A percentile compares a stretch with the other conserved stretches of the same genome.
phyloP scores from a whole-genome alignment of 2,329 filamentous ascomycete genomes.

The Simplicillium sp. region DNA sequence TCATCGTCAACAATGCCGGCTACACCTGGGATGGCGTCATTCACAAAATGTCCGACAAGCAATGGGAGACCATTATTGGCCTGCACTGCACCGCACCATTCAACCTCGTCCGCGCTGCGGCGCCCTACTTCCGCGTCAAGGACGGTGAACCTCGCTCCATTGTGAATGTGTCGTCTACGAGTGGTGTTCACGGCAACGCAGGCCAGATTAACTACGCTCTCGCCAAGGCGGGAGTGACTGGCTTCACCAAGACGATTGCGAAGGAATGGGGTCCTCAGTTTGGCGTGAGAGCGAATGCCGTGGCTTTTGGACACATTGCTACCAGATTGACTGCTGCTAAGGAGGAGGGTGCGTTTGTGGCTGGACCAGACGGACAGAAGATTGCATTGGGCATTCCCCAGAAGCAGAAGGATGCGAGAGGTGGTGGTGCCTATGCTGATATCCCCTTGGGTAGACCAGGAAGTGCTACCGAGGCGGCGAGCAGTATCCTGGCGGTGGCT shows the following conservation, averaged over 20 bases:
- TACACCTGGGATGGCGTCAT: conserved; percentile 92
- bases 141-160: conserved; percentile 72
- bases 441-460: conserved; percentile 73
- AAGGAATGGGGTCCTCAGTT: conserved; percentile 86
- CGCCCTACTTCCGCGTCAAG: conserved; percentile 79
- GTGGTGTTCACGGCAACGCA: conserved; percentile 75
- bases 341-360: conserved; percentile 72
- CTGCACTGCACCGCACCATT: conserved; percentile 82
- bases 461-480: conserved; percentile 71
- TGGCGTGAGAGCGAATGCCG: conserved; percentile 72
- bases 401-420: conserved; percentile 38
- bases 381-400: conserved; percentile 65
- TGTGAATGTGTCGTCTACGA: conserved; percentile 77
- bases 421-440: conserved; percentile 45
- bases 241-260: conserved; percentile 80
- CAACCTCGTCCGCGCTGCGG: conserved; percentile 68
- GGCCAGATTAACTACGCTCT: conserved; percentile 86
- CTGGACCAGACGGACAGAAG: conserved; percentile 65
- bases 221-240: conserved; percentile 75
- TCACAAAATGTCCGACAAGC: conserved; percentile 85
- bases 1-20: conserved; percentile 85
- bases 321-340: conserved; percentile 77
- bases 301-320: conserved; percentile 75
- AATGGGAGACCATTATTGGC: conserved; percentile 82
- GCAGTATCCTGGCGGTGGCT: conserved; percentile 65